Base-by-base conservation (phyloP, 495 filamentous ascomycete genomes). In the Rhypophila decipiens region DNA sequence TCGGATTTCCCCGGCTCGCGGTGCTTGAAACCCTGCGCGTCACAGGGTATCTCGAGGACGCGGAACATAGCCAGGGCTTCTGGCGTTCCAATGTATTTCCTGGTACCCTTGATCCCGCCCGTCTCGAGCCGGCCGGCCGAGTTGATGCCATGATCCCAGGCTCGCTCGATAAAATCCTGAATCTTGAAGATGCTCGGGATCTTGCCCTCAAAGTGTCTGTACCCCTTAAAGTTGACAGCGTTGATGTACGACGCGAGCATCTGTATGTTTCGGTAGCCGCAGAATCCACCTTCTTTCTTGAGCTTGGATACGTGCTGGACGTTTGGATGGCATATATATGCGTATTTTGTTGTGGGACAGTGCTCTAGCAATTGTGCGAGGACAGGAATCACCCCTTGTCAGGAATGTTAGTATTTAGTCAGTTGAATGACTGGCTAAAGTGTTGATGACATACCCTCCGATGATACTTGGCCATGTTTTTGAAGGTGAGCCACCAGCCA, bases 221-320 rank as follows among this genome's bases (percentile, higher is more conserved):
- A 63, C 4, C 85, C 87, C 13, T 71, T 66, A 20, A 69, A 68
- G 34, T 70, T 59, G 7, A 80, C 65, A 24, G 74, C 74, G 40
- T 78, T 74, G 27, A 97, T 77, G 60, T 86, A 91, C 2, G 90
- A 90, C 15, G 84, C 69, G 48, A 96, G 59, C 88, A 96, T 95
- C 57, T 98, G 93, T 34, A 96, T 95, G 62, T 96, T 98, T 9
- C 93, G 76, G 58, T 96, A 98, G n/a, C 93, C 93, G 66, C 93
- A 98, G 67, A 97, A 98, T 1, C 88, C 88, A 27, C 90, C 79
- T 65, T 95, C 90, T 29, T 71, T 77, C 9, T 74, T 73, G 31
- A 95, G 72, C 55, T 95, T 96, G 39, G 83, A 84, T 15, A 98
- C 76, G 59, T 96, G 90, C 31, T 80, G 77, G 1, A 87, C 84